Evolutionary conservation across 2,329 filamentous ascomycete genomes (phyloP).

Genomic region (Xylaria arbuscula): DNA sequence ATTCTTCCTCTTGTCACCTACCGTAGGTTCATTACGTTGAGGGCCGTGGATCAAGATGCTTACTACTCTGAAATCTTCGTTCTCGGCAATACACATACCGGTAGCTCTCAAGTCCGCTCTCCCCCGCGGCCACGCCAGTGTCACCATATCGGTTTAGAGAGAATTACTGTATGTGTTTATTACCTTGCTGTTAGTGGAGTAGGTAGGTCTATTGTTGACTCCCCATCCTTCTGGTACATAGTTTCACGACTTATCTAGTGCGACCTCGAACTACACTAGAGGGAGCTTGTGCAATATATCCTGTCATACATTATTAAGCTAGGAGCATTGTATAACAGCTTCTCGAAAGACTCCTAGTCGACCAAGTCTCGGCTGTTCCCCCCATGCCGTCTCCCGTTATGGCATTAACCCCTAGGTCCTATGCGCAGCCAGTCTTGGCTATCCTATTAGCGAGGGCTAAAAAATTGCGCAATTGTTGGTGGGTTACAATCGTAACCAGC

Average conservation of each 20-base stretch:
- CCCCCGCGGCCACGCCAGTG: background rate
- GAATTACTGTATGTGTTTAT: conserved; percentile 1
- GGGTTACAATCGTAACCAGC: conserved; percentile 17
- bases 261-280: background rate
- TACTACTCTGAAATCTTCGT: background rate
- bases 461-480: conserved; percentile 24
- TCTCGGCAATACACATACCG: background rate
- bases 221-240: background rate
- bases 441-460: conserved; percentile 14
- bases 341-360: background rate
- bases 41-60: background rate
- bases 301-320: no score
- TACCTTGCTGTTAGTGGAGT: background rate
- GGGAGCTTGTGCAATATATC: background rate
- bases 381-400: background rate
- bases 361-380: background rate
- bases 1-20: background rate
- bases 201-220: background rate
- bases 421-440: background rate
- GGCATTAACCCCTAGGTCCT: background rate
- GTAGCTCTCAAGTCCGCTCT: background rate
- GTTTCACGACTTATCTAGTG: background rate
- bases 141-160: background rate
- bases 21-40: background rate
- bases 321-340: no score